Evolutionary conservation across 331 rosid species (phyloP).

Genomic region (Dryas integrifolia): DNA sequence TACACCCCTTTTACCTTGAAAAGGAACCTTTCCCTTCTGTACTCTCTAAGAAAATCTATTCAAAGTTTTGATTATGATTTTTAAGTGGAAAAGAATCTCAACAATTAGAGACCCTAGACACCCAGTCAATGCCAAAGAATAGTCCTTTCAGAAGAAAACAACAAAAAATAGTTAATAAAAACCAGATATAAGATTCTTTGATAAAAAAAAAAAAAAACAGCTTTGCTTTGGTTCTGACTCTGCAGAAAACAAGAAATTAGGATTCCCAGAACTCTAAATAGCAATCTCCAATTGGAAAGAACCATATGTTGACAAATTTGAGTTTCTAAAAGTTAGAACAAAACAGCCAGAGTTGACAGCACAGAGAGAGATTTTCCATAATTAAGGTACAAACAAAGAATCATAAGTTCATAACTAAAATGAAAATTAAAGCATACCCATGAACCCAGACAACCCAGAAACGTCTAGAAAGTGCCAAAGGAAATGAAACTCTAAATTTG

Average conservation of each 20-base stretch:
- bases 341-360: not conserved
- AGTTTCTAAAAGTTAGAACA: not conserved
- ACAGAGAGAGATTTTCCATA: not conserved
- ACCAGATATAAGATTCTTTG: not conserved
- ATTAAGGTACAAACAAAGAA: not conserved
- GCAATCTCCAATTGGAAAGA: not conserved
- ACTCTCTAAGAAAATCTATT: conserved; percentile 4
- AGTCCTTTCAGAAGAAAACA: conserved; percentile 12
- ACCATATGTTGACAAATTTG: not conserved
- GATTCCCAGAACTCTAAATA: not conserved
- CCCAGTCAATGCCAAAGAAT: conserved; percentile 33
- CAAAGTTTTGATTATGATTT: conserved; percentile 21
- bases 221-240: conserved; percentile 2
- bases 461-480: not conserved
- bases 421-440: conserved; percentile 14
- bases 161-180: not conserved
- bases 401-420: not conserved
- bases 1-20: conserved; percentile 34
- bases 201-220: not conserved
- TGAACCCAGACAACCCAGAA: conserved; percentile 5
- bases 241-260: conserved; percentile 5
- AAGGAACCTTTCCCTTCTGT: conserved; percentile 35
- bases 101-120: conserved; percentile 34
- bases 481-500: not conserved
- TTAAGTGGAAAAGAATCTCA: conserved; percentile 21